These are phyloP conservation scores for Aspergillus spinulosporus DNA, from an alignment of 2,329 filamentous ascomycete genomes.

Conservation along the genomic window DNA sequence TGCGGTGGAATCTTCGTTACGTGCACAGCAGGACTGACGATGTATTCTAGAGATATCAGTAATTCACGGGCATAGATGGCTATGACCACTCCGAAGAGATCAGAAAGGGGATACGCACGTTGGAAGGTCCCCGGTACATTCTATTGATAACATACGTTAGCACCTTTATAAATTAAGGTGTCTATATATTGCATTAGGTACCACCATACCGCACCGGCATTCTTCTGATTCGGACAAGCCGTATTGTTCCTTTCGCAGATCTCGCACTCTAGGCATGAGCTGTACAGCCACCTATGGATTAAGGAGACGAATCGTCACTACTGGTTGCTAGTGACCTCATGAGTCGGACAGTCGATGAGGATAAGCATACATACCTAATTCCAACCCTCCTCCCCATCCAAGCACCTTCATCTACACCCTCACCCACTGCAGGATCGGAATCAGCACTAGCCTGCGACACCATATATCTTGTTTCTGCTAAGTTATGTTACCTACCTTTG, in stretches of 20 bases:
- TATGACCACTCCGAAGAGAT: neutral
- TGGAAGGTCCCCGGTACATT: slow-evolving; percentile 43
- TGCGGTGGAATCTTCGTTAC: slow-evolving; percentile 38
- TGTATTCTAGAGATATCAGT: slow-evolving; percentile 29
- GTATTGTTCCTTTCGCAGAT: slow-evolving; percentile 42
- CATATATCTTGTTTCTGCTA: neutral
- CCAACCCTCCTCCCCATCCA: slow-evolving; percentile 36
- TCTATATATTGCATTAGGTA: neutral
- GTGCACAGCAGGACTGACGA: slow-evolving; percentile 38
- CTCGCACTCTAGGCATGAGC: slow-evolving; percentile 40
- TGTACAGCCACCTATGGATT: slow-evolving; percentile 39
- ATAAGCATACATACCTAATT: slow-evolving; percentile 24
- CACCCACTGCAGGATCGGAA: slow-evolving; percentile 26
- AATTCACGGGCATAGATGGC: neutral
- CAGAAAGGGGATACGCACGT: slow-evolving; percentile 22
- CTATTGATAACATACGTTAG: slow-evolving; percentile 14
- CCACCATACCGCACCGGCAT: slow-evolving; percentile 37
- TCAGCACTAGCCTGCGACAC: neutral
- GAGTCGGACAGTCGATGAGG: neutral
- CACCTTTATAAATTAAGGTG: slow-evolving; percentile 2
- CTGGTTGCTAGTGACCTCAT: neutral
- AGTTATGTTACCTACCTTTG: slow-evolving; percentile 22
- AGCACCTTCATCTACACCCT: slow-evolving; percentile 25
- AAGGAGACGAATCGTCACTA: neutral
- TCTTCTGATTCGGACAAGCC: slow-evolving; percentile 41